These are phyloP conservation scores for Starmerella stigmatis DNA, from an alignment of 805 yeast species.

Conservation along the genomic window DNA sequence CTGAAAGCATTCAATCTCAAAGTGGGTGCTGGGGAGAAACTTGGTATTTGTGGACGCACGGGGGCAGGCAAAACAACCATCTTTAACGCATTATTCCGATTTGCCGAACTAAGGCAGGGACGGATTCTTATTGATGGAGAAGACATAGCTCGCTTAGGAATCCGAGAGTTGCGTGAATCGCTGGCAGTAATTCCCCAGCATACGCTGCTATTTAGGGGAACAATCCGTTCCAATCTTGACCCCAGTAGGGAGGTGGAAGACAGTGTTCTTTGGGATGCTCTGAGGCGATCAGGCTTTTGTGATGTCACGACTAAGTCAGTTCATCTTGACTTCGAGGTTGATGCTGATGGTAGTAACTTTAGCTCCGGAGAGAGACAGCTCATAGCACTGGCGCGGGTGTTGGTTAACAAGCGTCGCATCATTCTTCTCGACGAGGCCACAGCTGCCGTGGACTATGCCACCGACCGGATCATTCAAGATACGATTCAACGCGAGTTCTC, in stretches of 20 bases:
- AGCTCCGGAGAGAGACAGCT: slow-evolving; percentile 77
- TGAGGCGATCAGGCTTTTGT: no score
- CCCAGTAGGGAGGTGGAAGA: slow-evolving; percentile 50
- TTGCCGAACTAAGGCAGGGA: slow-evolving; percentile 45
- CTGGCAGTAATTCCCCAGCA: slow-evolving; percentile 67
- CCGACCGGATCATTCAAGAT: slow-evolving; percentile 59
- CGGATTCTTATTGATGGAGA: slow-evolving; percentile 47
- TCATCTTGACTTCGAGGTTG: slow-evolving; percentile 44
- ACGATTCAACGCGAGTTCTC: slow-evolving; percentile 54
- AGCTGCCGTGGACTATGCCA: slow-evolving; percentile 55
- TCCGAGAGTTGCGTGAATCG: slow-evolving; percentile 46
- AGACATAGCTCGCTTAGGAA: slow-evolving; percentile 46
- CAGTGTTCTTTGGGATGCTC: slow-evolving; percentile 47
- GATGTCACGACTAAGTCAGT: no score
- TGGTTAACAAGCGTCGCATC: slow-evolving; percentile 53
- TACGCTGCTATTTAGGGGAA: slow-evolving; percentile 59
- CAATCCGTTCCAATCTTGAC: slow-evolving; percentile 54
- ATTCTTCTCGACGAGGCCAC: slow-evolving; percentile 69
- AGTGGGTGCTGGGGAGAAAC: slow-evolving; percentile 60
- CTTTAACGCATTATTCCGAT: slow-evolving; percentile 68
- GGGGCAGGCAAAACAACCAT: slow-evolving; percentile 95
- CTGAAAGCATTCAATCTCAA: slow-evolving; percentile 67
- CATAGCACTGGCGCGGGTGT: slow-evolving; percentile 65
- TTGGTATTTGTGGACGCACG: slow-evolving; percentile 91
- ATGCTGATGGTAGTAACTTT: slow-evolving; percentile 63